These are phyloP conservation scores for Rhodotorula sp. DNA, from an alignment of 1,284 basidiomycete genomes.

Conservation along the genomic window DNA sequence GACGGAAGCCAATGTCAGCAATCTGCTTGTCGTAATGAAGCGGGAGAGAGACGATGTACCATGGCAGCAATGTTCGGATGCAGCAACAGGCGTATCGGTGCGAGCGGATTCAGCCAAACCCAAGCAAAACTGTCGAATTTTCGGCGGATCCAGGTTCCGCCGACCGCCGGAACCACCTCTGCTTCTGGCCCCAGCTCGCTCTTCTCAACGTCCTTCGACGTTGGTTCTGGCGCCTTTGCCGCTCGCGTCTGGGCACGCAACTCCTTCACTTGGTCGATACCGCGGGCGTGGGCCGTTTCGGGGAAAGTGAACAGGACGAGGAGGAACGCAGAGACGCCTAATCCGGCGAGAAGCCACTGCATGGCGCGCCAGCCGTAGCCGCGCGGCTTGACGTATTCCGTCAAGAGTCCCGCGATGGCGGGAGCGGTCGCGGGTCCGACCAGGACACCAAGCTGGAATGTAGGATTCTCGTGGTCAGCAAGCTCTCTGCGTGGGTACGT, in stretches of 20 bases:
- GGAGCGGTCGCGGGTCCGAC: constrained; percentile 50
- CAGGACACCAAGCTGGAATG: constrained; percentile 22
- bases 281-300: constrained; percentile 65
- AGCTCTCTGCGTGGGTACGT: constrained; percentile 34
- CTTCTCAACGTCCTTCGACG: constrained; percentile 34
- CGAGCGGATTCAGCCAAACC: constrained; percentile 63
- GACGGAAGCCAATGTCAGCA: not conserved
- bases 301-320: constrained; percentile 61
- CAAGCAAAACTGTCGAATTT: constrained; percentile 46
- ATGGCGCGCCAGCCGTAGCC: constrained; percentile 63
- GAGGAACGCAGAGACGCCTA: constrained; percentile 55
- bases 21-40: no score
- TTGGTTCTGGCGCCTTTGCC: constrained; percentile 10
- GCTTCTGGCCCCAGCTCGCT: not conserved
- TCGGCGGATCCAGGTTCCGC: not conserved
- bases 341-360: constrained; percentile 56
- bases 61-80: constrained; percentile 62
- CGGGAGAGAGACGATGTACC: constrained; percentile 54
- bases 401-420: constrained; percentile 51
- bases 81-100: constrained; percentile 57
- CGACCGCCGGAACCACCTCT: not conserved
- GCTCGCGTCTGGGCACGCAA: constrained; percentile 12
- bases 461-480: not conserved
- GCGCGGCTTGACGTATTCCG: constrained; percentile 48
- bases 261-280: constrained; percentile 53